phyloP scores from a whole-genome alignment of 306 rosid genomes.

The Boehmeria nivea region DNA sequence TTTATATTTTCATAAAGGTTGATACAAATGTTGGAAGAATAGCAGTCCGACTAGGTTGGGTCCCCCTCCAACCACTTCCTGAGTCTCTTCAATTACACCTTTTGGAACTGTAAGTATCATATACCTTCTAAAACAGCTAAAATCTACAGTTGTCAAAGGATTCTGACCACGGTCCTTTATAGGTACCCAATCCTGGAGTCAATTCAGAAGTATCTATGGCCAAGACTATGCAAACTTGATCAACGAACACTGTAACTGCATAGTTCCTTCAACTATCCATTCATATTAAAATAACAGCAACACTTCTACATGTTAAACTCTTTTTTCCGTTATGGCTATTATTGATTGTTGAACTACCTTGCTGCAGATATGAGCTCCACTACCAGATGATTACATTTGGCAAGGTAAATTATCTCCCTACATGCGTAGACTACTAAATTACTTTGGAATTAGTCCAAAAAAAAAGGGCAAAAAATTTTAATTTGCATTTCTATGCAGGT shows the following conservation, averaged over 20 bases:
- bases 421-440: slow-evolving; percentile 6
- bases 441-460: not conserved
- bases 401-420: slow-evolving; percentile 47
- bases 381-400: slow-evolving; percentile 97
- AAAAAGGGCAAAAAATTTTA: not conserved
- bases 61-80: slow-evolving; percentile 92
- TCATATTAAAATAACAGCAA: too few relatives aligned
- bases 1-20: slow-evolving; percentile 47
- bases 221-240: slow-evolving; percentile 94
- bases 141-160: slow-evolving; percentile 3
- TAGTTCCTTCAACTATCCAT: slow-evolving; percentile 11
- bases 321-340: slow-evolving; percentile 16
- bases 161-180: slow-evolving; percentile 30
- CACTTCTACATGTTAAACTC: not conserved
- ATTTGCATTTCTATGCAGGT: slow-evolving; percentile 53
- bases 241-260: slow-evolving; percentile 76
- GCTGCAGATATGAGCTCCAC: slow-evolving; percentile 82
- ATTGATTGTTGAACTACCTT: slow-evolving; percentile 29
- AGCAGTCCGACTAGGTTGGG: slow-evolving; percentile 99
- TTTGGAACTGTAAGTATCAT: slow-evolving; percentile 65
- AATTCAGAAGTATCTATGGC: slow-evolving; percentile 93
- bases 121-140: slow-evolving; percentile 4
- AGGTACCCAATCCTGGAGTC: slow-evolving; percentile 93
- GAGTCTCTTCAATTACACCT: slow-evolving; percentile 85
- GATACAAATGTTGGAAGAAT: slow-evolving; percentile 98